Conservation (phyloP, 2,329 filamentous ascomycete genomes). For the Tympanopsis confertula region DNA sequence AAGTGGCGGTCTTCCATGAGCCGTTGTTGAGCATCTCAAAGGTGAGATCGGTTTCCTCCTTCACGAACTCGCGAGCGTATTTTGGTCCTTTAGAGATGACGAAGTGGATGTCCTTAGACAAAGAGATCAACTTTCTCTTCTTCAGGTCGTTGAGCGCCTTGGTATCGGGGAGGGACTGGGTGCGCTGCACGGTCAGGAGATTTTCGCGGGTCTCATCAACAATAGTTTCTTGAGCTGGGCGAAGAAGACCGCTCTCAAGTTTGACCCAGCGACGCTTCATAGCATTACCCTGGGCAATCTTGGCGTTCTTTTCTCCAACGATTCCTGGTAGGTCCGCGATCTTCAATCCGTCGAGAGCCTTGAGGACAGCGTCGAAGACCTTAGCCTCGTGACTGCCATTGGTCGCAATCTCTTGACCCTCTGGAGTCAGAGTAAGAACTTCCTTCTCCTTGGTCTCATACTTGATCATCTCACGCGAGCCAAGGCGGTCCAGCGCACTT, state of each 20-base stretch:
- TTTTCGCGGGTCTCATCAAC: conserved; percentile 68
- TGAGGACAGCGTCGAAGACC: not conserved
- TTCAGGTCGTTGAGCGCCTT: conserved; percentile 73
- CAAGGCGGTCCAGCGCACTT: not conserved
- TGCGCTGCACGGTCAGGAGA: conserved; percentile 61
- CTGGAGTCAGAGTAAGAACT: not conserved
- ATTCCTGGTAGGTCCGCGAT: not conserved
- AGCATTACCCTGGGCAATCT: not conserved
- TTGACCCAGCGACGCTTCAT: not conserved
- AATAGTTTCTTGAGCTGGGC: conserved; percentile 49
- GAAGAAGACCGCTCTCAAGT: not conserved
- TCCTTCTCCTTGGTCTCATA: not conserved
- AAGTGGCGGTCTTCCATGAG: conserved; percentile 81
- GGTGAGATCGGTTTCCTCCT: conserved; percentile 91
- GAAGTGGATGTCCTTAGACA: conserved; percentile 79
- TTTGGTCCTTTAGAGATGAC: conserved; percentile 74
- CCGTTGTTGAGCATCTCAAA: conserved; percentile 81
- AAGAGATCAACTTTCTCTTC: conserved; percentile 80
- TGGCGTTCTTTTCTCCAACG: not conserved
- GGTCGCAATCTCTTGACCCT: not conserved
- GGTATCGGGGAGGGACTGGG: conserved; percentile 55
- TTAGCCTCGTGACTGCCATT: conserved; percentile 1
- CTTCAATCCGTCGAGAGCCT: conserved; percentile 1
- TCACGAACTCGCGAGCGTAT: conserved; percentile 76
- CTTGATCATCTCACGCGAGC: not conserved